A percentile compares a stretch with the other conserved stretches of the same genome.
These are phyloP conservation scores for Goniomonas avonlea DNA, from an alignment of 78 protist species.

Conservation along the genomic window DNA sequence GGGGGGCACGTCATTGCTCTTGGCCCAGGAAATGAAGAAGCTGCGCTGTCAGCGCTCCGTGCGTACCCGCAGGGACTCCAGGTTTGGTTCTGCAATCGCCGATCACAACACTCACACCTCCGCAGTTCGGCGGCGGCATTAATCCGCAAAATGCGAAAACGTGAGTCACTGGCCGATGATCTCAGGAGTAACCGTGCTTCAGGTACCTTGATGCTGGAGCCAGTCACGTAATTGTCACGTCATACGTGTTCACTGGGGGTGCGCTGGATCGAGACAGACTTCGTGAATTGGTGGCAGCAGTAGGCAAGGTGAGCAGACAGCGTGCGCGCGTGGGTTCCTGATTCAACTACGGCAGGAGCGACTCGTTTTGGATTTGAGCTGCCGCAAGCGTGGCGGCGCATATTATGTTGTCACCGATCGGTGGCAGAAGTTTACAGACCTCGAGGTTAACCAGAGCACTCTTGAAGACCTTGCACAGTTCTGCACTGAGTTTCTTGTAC, in stretches of 20 bases:
- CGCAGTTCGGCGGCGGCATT: conserved; percentile 44
- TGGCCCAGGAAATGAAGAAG: conserved; percentile 51
- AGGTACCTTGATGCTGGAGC: conserved; percentile 36
- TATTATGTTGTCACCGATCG: conserved; percentile 31
- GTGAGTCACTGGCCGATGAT: conserved; percentile 17
- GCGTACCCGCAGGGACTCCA: conserved; percentile 28
- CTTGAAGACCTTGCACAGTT: neutral
- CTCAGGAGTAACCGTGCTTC: neutral
- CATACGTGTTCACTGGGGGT: conserved; percentile 44
- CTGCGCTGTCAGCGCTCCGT: conserved; percentile 22
- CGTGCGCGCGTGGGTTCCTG: neutral
- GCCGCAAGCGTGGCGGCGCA: conserved; percentile 9
- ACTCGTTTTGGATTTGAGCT: conserved; percentile 35
- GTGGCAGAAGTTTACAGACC: conserved; percentile 42
- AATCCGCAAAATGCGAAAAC: conserved; percentile 22
- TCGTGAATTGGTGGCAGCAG: neutral
- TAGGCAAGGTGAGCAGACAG: neutral
- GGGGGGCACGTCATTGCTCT: conserved; percentile 55
- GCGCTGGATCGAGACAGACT: conserved; percentile 9
- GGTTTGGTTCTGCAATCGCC: neutral
- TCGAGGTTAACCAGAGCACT: conserved; percentile 8
- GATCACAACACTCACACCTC: no score
- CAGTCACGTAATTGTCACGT: conserved; percentile 52
- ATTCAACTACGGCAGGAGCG: neutral
- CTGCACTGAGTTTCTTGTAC: conserved; percentile 48